Evolutionary conservation across 2,329 filamentous ascomycete genomes (phyloP).

Genomic region (Penicillium sp.): DNA sequence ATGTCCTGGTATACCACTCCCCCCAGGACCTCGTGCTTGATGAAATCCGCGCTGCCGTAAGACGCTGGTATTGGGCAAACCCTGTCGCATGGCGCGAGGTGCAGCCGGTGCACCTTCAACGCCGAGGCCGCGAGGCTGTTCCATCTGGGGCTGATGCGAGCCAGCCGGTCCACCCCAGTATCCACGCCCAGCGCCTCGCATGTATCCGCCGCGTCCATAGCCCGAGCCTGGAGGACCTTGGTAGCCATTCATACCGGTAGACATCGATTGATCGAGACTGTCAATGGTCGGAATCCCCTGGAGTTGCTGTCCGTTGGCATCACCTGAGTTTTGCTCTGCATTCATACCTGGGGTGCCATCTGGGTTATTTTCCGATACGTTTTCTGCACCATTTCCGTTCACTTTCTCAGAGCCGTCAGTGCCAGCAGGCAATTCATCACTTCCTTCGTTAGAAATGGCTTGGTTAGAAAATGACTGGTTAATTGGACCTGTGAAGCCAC

Average conservation of each 20-base stretch:
- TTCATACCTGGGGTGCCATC: slow-evolving; percentile 11
- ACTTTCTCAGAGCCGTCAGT: slow-evolving; percentile 33
- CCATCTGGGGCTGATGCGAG: slow-evolving; percentile 27
- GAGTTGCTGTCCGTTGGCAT: slow-evolving; percentile 9
- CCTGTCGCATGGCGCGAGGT: slow-evolving; percentile 91
- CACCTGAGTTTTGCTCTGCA: slow-evolving; percentile 10
- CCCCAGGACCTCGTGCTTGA: slow-evolving; percentile 27
- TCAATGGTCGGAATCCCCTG: slow-evolving; percentile 29
- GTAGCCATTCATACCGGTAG: slow-evolving; percentile 29
- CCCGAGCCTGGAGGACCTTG: slow-evolving; percentile 26
- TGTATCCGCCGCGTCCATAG: slow-evolving; percentile 42
- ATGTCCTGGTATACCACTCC: slow-evolving; percentile 22
- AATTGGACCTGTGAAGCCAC: slow-evolving; percentile 39
- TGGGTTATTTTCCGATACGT: slow-evolving; percentile 11
- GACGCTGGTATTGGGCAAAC: slow-evolving; percentile 76
- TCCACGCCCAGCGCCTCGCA: slow-evolving; percentile 46
- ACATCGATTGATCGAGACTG: slow-evolving; percentile 14
- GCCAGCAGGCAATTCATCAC: slow-evolving; percentile 34
- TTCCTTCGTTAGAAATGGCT: slow-evolving; percentile 11
- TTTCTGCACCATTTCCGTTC: slow-evolving; percentile 12
- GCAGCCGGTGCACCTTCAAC: slow-evolving; percentile 77
- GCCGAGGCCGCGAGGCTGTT: slow-evolving; percentile 53
- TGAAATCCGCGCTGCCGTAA: slow-evolving; percentile 59
- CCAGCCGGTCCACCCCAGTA: slow-evolving; percentile 31
- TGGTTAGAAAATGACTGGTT: slow-evolving; percentile 36